Evolutionary conservation across 106 monocot genomes (phyloP).

Genomic region (Dendrobium chrysotoxum): DNA sequence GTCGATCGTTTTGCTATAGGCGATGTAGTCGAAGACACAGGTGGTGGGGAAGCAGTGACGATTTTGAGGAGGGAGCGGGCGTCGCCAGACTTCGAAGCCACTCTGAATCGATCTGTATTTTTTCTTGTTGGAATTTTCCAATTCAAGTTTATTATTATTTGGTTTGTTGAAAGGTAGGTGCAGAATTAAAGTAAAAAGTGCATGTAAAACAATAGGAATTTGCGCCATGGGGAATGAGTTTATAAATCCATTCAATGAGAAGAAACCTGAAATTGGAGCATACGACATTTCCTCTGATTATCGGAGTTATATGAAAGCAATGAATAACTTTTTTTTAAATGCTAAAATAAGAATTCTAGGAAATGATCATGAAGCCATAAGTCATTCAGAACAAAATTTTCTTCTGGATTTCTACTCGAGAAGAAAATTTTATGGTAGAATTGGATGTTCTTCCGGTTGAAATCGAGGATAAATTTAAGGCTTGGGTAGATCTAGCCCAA

Average conservation of each 20-base stretch:
- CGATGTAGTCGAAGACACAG: not conserved
- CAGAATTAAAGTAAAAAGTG: not conserved
- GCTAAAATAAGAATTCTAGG: no score
- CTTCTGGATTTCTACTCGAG: no score
- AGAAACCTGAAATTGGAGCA: not conserved
- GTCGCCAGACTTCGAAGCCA: slow-evolving; percentile 16
- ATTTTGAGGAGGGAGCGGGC: slow-evolving; percentile 9
- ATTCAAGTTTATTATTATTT: not conserved
- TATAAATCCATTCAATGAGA: not conserved
- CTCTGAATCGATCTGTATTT: slow-evolving; percentile 39
- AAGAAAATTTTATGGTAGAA: not conserved
- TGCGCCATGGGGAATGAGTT: not conserved
- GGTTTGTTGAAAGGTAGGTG: not conserved
- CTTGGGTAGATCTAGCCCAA: not conserved
- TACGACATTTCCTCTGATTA: not conserved
- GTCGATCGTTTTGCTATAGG: slow-evolving; percentile 8
- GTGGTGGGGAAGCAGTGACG: slow-evolving; percentile 20
- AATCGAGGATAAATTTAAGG: not conserved
- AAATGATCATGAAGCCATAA: no score
- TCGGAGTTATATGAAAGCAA: not conserved
- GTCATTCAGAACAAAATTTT: no score
- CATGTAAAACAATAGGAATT: not conserved
- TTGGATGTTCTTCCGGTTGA: not conserved
- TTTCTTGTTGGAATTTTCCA: not conserved
- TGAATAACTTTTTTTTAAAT: not conserved